A percentile compares a stretch with the other conserved stretches of the same genome.
Evolutionary conservation across 768 basidiomycete species (phyloP).

Genomic region (Russula brevipes): DNA sequence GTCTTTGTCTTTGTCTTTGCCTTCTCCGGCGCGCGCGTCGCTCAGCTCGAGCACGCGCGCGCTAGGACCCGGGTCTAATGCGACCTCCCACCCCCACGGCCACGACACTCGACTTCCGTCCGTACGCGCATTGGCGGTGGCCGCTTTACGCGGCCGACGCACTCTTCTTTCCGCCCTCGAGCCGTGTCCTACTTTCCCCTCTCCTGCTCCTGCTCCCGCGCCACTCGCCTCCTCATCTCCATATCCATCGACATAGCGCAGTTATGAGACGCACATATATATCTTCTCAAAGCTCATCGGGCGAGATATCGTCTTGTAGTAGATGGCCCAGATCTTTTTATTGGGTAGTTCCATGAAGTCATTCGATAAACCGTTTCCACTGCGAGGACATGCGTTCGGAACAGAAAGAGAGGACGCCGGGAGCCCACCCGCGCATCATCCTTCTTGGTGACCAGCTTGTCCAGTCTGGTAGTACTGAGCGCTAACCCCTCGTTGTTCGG

Average conservation of each 20-base stretch:
- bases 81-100: conserved; percentile 56
- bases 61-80: conserved; percentile 50
- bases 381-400: conserved; percentile 29
- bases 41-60: conserved; percentile 60
- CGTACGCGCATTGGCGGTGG: conserved; percentile 44
- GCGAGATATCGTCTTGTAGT: conserved; percentile 74
- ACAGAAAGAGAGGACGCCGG: conserved; percentile 6
- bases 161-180: conserved; percentile 37
- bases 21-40: conserved; percentile 26
- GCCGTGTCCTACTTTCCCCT: not conserved
- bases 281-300: conserved; percentile 77
- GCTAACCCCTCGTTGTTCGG: too few relatives aligned
- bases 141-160: conserved; percentile 25
- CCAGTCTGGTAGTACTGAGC: conserved; percentile 48
- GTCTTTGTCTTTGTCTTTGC: conserved; percentile 3
- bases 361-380: conserved; percentile 60
- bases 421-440: conserved; percentile 57
- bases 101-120: conserved; percentile 40
- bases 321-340: conserved; percentile 70
- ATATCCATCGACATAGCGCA: conserved; percentile 11
- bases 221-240: not conserved
- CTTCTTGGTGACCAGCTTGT: conserved; percentile 68
- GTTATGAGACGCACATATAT: conserved; percentile 47
- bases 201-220: not conserved
- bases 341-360: conserved; percentile 85